Base-by-base conservation (phyloP, 2,329 filamentous ascomycete species). In the Penicillium palitans region DNA sequence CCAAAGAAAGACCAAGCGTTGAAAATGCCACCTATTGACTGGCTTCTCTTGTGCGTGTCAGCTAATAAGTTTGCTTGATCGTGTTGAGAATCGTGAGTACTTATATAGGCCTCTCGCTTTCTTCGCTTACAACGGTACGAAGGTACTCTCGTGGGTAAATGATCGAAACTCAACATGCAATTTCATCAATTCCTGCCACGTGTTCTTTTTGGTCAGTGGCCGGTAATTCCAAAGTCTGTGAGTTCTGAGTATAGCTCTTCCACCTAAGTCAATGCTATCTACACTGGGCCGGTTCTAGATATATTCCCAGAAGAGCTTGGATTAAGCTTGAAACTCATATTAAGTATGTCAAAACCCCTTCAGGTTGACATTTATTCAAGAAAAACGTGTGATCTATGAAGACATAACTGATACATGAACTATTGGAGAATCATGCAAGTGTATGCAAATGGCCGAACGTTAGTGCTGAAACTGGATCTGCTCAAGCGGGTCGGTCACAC, bases 401-500 rank as follows among this genome's bases (percentile, higher is more conserved):
- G n/a, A 27, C 6, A n/a, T 29, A 24, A 13, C 24, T 13, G 17
- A 35, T 12, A 15, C 31, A 40, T 27, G 35, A 54, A 48, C 21
- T 41, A 47, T 54, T 54, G 42, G 29, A 41, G 42, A 54, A 41
- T 4, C 33, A 40, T 57, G 55, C 48, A 40, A 46, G 42, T 29
- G 29, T 33, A 53, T 53, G 55, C 49, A 53, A 39, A 57, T 31
- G 42, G 27, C 49, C 45, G 37, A 49, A 41, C 17, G 25, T 46
- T 48, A 54, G 55, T 57, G 55, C 37, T 50, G 40, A 51, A 31
- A 53, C 35, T 48, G 37, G 42, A 56, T 44, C 29, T 44, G 10
- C 47, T 42, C 19, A 47, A 57, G 55, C 35, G 50, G 55, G 27
- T 52, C 47, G n/a, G 47, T 37, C 55, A 57, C 55, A 57, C 55